Evolutionary conservation across 2,329 filamentous ascomycete genomes (phyloP).

Genomic region (Akanthomyces muscarius): DNA sequence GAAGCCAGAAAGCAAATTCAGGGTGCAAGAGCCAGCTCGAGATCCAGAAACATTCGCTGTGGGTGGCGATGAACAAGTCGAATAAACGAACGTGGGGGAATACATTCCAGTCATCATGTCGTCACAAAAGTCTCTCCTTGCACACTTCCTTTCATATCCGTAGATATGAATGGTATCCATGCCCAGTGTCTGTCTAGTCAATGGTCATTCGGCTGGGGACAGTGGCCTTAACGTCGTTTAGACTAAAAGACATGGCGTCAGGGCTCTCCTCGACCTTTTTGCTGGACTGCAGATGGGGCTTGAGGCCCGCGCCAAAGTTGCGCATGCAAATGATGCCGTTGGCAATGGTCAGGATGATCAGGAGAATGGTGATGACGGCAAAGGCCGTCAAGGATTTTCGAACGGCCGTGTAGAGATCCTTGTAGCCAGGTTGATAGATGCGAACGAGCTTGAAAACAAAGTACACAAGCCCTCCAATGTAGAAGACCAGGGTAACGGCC

Average conservation of each 20-base stretch:
- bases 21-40: conserved; percentile 7
- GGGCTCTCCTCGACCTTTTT: conserved; percentile 50
- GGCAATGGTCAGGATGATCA: conserved; percentile 83
- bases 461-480: conserved; percentile 85
- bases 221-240: conserved; percentile 54
- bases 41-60: background rate
- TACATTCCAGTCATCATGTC: conserved; percentile 17
- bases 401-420: conserved; percentile 67
- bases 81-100: conserved; percentile 1
- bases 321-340: conserved; percentile 82
- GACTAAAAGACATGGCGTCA: conserved; percentile 52
- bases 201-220: conserved; percentile 58
- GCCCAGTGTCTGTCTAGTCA: conserved; percentile 41
- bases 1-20: background rate
- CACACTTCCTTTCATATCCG: conserved; percentile 11
- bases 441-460: conserved; percentile 98
- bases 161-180: background rate
- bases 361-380: conserved; percentile 83
- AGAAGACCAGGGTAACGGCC: conserved; percentile 73
- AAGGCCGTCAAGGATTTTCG: conserved; percentile 87
- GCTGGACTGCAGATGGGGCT: conserved; percentile 68
- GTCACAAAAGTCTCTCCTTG: conserved; percentile 12
- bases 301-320: conserved; percentile 88
- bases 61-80: background rate
- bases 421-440: conserved; percentile 71